A percentile compares a stretch with the other conserved stretches of the same genome.
Evolutionary conservation across 495 filamentous ascomycete genomes (phyloP).

Genomic region (Penicillium flavigenum): DNA sequence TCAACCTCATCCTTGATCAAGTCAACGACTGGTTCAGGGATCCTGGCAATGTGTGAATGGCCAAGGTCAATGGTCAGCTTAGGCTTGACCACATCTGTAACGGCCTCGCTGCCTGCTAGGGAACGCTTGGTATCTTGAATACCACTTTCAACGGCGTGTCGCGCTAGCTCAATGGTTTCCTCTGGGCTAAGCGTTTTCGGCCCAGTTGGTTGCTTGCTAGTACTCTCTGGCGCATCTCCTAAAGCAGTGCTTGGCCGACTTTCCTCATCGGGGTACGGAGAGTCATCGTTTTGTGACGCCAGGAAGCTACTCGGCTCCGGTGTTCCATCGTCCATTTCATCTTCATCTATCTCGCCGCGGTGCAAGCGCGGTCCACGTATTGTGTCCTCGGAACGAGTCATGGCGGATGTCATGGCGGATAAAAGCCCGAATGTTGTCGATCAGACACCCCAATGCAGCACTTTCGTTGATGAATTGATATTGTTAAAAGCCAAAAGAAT

Average conservation of each 20-base stretch:
- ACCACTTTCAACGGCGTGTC: constrained; percentile 64
- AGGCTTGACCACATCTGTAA: constrained; percentile 66
- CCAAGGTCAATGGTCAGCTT: constrained; percentile 89
- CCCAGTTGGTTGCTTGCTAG: constrained; percentile 25
- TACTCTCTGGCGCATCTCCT: constrained; percentile 24
- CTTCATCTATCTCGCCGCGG: constrained; percentile 36
- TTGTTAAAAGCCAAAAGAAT: neutral
- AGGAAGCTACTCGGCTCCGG: constrained; percentile 27
- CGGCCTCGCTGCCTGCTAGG: constrained; percentile 63
- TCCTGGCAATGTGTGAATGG: constrained; percentile 71
- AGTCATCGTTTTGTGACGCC: constrained; percentile 29
- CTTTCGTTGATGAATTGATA: neutral
- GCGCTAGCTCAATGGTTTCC: constrained; percentile 57
- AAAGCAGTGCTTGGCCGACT: constrained; percentile 35
- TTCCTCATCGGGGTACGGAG: constrained; percentile 31
- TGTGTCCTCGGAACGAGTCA: constrained; percentile 43
- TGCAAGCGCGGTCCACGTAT: constrained; percentile 37
- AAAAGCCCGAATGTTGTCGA: constrained; percentile 2
- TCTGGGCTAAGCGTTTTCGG: constrained; percentile 37
- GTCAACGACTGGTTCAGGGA: constrained; percentile 88
- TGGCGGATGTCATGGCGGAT: constrained; percentile 38
- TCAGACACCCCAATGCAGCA: constrained; percentile 3
- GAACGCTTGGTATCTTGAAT: constrained; percentile 67
- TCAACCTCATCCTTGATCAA: constrained; percentile 92
- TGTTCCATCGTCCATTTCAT: constrained; percentile 27